Evolutionary conservation across 257 asterid species (phyloP).

Genomic region (Ilex asprella): DNA sequence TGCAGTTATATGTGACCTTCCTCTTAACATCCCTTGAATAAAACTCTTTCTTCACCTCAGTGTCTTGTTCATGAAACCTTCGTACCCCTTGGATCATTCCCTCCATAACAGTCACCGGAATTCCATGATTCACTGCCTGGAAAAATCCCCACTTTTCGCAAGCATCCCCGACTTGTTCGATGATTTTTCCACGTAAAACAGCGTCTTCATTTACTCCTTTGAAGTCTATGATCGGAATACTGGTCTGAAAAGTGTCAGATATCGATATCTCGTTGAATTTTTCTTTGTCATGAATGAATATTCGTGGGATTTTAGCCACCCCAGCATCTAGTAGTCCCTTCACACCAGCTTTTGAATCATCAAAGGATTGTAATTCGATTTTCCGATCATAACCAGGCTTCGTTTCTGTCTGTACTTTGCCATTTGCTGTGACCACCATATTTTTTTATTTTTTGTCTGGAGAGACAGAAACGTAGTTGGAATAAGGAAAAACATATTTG

Average conservation of each 20-base stretch:
- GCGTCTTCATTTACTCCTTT: neutral
- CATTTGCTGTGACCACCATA: no score
- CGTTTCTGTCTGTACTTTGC: neutral
- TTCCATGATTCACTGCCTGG: neutral
- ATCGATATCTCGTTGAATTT: neutral
- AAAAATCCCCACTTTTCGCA: neutral
- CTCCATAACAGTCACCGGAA: constrained; percentile 15
- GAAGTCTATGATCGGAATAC: constrained; percentile 4
- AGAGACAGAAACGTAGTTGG: no score
- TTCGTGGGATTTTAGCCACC: constrained; percentile 9
- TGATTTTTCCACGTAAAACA: neutral
- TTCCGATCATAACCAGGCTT: constrained; percentile 1
- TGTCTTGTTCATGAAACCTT: constrained; percentile 1
- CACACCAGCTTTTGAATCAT: constrained; percentile 16
- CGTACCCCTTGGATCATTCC: constrained; percentile 19
- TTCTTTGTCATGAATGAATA: constrained; percentile 1
- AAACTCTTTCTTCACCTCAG: constrained; percentile 33
- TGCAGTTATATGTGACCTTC: constrained; percentile 27
- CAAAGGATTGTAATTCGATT: constrained; percentile 8
- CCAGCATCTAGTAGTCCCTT: constrained; percentile 19
- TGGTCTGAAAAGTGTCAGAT: neutral
- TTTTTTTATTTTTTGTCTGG: no score
- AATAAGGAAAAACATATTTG: no score
- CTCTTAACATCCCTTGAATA: constrained; percentile 33
- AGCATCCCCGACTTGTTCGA: neutral